Evolutionary conservation across 768 basidiomycete species (phyloP), one percentile per base, ranked within the genome.

Genomic region (Ramaria rubella): DNA sequence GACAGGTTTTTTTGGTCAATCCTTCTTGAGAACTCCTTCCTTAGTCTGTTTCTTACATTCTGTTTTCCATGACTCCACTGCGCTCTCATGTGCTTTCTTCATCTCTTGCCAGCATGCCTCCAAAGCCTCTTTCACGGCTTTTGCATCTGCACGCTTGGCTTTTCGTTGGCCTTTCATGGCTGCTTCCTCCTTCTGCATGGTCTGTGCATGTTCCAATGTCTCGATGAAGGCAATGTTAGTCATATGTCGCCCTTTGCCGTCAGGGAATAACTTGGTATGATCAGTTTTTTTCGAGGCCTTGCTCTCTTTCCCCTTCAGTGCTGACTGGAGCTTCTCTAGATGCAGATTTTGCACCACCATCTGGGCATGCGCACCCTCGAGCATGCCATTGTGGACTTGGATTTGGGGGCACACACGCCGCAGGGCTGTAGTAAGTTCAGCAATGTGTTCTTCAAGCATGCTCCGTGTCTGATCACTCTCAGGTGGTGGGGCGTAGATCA

Each of bases 271-370:
- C 11, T 34, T 59, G 1, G 34, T 40, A 4, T 49, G 59, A 4
- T 59, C 55, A 5, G 45, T 49, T 46, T 63, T 61, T 49, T 62
- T 58, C n/a, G n/a, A n/a, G n/a, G n/a, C n/a, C 54, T 55, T 57
- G 5, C 60, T 59, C 49, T 66, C 62, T 34, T 61, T 60, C 5
- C 34, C 57, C 34, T 61, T 9, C 27, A 66, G 56, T 14, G 65
- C 38, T n/a, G 59, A 21, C 38, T 61, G 63, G 29, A 61, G 45
- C 45, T 61, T 66, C 31, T 21, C 21, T 4, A 56, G 36, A 58
- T 43, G 24, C 23, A 55, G n/a, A 56, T 62, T 34, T 50, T 67
- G 66, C 27, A 66, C 40, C 4, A 65, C 48, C 9, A 66, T 33
- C 44, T 60, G 59, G 1, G 65, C 65, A 45, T 63, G 43, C 5